Conservation (phyloP, 768 basidiomycete species). For the Serpula lacrymans region DNA sequence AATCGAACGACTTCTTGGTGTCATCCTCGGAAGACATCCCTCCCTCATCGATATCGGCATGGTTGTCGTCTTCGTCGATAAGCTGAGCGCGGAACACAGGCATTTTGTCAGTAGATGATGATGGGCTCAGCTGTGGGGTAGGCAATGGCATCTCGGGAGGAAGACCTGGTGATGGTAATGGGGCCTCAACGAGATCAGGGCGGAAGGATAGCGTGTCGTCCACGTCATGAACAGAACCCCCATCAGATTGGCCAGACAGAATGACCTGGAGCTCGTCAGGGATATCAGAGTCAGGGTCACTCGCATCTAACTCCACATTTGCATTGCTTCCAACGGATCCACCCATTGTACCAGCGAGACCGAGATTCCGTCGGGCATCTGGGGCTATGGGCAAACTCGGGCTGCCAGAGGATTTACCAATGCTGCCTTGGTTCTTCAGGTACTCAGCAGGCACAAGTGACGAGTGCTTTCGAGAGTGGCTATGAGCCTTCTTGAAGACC, state of each 20-base stretch:
- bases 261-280: conserved; percentile 73
- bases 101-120: conserved; percentile 17
- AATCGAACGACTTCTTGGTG: conserved; percentile 81
- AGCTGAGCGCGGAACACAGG: conserved; percentile 44
- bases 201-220: conserved; percentile 40
- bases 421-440: conserved; percentile 4
- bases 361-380: conserved; percentile 53
- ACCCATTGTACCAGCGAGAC: conserved; percentile 67
- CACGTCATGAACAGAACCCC: conserved; percentile 23
- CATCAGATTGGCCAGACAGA: conserved; percentile 40
- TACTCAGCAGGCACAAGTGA: conserved; percentile 17
- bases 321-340: conserved; percentile 48
- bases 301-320: conserved; percentile 45
- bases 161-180: conserved; percentile 36
- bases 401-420: conserved; percentile 12
- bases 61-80: conserved; percentile 42
- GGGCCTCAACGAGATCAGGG: conserved; percentile 1
- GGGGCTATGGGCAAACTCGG: conserved; percentile 40
- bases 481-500: conserved; percentile 30
- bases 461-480: conserved; percentile 20
- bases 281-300: conserved; percentile 76
- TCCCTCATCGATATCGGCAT: conserved; percentile 38
- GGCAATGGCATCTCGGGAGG: conserved; percentile 43
- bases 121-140: conserved; percentile 6
- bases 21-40: conserved; percentile 52